Evolutionary conservation across 2,329 filamentous ascomycete genomes (phyloP).

Genomic region (Aspergillus sp.): DNA sequence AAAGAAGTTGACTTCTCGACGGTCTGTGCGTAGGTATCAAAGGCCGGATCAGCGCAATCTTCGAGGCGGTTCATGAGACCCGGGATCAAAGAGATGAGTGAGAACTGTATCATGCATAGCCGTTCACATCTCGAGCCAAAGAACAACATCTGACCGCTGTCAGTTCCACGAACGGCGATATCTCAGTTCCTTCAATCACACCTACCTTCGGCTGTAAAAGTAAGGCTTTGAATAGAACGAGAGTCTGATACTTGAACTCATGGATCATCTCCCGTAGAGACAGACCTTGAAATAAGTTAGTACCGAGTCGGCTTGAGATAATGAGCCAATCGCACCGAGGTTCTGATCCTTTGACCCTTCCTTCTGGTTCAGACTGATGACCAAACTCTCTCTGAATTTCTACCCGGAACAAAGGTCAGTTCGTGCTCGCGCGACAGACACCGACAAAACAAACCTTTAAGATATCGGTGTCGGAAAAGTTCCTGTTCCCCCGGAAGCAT

Average conservation of each 20-base stretch:
- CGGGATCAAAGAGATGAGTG: conserved; percentile 90
- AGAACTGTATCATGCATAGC: conserved; percentile 98
- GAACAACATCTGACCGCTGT: conserved; percentile 77
- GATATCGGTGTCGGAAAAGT: conserved; percentile 91
- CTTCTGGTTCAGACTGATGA: conserved; percentile 56
- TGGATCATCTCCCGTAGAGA: conserved; percentile 88
- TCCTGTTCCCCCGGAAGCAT: conserved; percentile 42
- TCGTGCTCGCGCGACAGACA: not conserved
- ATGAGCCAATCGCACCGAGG: conserved; percentile 63
- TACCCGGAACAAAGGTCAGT: conserved; percentile 35
- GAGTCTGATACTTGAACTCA: conserved; percentile 90
- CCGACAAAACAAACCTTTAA: conserved; percentile 54
- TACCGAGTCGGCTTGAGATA: not conserved
- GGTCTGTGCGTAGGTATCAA: conserved; percentile 77
- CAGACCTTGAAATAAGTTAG: conserved; percentile 46
- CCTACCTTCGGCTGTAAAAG: conserved; percentile 88
- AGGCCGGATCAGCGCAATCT: conserved; percentile 91
- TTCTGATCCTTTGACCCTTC: conserved; percentile 81
- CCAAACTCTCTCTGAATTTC: conserved; percentile 86
- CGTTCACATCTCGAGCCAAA: conserved; percentile 95
- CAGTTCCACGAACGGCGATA: conserved; percentile 9
- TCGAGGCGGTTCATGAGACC: conserved; percentile 87
- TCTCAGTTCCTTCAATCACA: not conserved
- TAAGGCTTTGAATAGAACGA: conserved; percentile 91
- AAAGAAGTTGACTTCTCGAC: conserved; percentile 77